Conservation (phyloP, 176 grass and related monocot genomes). For the Eleusine indica region DNA sequence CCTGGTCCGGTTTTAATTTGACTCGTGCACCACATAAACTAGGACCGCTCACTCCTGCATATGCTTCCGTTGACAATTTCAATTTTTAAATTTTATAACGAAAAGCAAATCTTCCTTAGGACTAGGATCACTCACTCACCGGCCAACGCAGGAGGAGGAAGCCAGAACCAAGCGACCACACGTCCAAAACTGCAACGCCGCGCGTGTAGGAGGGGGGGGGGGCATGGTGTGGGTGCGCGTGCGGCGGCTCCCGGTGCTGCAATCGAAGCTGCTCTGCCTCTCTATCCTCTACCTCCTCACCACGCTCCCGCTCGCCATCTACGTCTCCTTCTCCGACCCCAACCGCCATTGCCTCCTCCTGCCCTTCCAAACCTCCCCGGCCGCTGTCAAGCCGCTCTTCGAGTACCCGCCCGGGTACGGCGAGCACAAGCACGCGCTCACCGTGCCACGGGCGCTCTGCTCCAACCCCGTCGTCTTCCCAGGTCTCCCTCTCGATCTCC, state of each 20-base stretch:
- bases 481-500: slow-evolving; percentile 31
- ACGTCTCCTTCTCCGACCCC: slow-evolving; percentile 82
- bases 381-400: slow-evolving; percentile 43
- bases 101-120: neutral
- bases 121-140: neutral
- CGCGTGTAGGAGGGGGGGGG: neutral
- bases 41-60: neutral
- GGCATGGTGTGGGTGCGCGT: slow-evolving; percentile 59
- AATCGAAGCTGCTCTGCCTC: slow-evolving; percentile 87
- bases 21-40: too few species aligned
- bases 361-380: neutral
- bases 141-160: neutral
- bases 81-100: neutral
- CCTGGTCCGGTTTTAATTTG: too few species aligned
- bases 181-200: neutral
- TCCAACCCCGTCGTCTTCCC: slow-evolving; percentile 66
- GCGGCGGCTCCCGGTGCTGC: slow-evolving; percentile 60
- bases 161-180: neutral
- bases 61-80: neutral
- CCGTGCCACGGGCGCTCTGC: slow-evolving; percentile 55
- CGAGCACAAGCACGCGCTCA: slow-evolving; percentile 76
- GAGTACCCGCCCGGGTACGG: slow-evolving; percentile 66
- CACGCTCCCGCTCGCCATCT: slow-evolving; percentile 85
- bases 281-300: slow-evolving; percentile 94
- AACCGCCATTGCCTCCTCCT: slow-evolving; percentile 42